Base-by-base conservation (phyloP, 139 green algal genomes). In the Closterium sp. region DNA sequence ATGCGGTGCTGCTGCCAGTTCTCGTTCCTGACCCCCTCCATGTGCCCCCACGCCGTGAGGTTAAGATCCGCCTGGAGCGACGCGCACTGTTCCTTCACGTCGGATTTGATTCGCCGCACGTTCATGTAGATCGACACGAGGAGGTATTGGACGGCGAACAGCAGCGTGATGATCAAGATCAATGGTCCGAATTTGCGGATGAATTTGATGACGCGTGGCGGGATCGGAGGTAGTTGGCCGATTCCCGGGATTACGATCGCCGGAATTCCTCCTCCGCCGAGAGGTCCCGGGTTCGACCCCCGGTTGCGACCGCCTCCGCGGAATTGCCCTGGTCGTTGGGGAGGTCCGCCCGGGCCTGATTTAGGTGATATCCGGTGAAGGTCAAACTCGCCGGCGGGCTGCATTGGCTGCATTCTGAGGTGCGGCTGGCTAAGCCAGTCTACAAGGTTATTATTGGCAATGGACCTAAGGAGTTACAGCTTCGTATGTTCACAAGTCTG, bases 131-230 rank as follows among this genome's bases (percentile, higher is more conserved):
- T 88, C 30, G 85, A 34, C 30, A 88, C 9, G 85, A 88, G 85
- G 4, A 88, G 85, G 85, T 88, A 88, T 2, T 88, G 31, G 8
- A 88, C 34, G 85, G 85, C 85, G 85, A 88, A 88, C 85, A 88
- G 85, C 85, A 88, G 34, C 33, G 33, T 69, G 85, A 88, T 88
- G 85, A 88, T 88, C 30, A 88, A 33, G 33, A 55, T 69, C 30
- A 88, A 31, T 10, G 85, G 33, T 10, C 85, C 85, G 30, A 88
- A 88, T 33, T 88, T 88, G 83, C 83, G 83, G 30, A 86, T 32
- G 30, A 86, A 86, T 76, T 76, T 76, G 0, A 76, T 19, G 16
- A 28, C 55, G 55, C 25, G 55, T 19, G 55, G 55, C 12, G 55
- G 55, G 55, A 76, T 76, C 16, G 55, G 55, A 28, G 55, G 55